Conservation (phyloP, 495 filamentous ascomycete genomes). For the Evernia prunastri region DNA sequence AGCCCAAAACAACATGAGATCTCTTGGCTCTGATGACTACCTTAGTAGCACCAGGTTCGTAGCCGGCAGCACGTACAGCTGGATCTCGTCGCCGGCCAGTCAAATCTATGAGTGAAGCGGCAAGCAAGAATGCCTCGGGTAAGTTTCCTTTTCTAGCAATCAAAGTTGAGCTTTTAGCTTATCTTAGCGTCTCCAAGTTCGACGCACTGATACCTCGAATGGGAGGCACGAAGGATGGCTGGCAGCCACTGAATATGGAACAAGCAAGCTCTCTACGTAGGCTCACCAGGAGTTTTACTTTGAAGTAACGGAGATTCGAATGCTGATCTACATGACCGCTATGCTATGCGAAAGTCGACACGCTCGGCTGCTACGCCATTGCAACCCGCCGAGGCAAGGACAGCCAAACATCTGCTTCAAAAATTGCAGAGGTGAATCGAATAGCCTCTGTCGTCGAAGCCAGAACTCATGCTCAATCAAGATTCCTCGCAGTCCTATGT, state of each 20-base stretch:
- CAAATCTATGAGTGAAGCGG: no score
- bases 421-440: no score
- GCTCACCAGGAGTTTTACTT: background rate
- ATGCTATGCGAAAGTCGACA: background rate
- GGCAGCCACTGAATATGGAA: no score
- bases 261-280: background rate
- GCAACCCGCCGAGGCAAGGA: background rate
- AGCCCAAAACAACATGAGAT: no score
- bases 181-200: background rate
- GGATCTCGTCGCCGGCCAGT: no score
- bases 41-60: no score
- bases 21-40: no score
- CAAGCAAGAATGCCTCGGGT: background rate
- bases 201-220: background rate
- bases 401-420: background rate
- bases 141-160: background rate
- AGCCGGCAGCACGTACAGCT: no score
- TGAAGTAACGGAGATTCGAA: background rate
- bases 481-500: background rate
- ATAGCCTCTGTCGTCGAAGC: background rate
- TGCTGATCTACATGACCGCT: background rate
- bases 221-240: no score
- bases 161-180: background rate
- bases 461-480: background rate
- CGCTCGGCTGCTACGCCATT: background rate